These are phyloP conservation scores for Tetrahymena elliotti DNA, from an alignment of 73 alveolate species.

Conservation along the genomic window DNA sequence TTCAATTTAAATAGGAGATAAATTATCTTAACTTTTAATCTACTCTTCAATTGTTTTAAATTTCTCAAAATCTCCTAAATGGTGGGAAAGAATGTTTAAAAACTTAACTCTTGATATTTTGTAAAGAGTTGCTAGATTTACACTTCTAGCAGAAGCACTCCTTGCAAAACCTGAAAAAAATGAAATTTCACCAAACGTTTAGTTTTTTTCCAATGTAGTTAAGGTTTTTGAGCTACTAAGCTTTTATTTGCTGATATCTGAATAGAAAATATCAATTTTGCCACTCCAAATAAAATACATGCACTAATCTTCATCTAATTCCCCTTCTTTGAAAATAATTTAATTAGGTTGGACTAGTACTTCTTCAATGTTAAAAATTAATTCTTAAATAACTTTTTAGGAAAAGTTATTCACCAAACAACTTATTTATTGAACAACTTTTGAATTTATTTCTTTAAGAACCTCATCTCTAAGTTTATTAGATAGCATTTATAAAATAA, in stretches of 20 bases:
- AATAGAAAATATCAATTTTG: background rate
- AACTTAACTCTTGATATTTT: background rate
- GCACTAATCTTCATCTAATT: background rate
- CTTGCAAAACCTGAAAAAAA: background rate
- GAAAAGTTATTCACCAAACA: background rate
- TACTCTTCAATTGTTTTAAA: background rate
- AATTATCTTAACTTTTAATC: background rate
- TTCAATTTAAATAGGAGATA: background rate
- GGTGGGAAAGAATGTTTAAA: background rate
- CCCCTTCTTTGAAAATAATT: background rate
- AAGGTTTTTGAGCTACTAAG: background rate
- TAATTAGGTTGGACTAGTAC: background rate
- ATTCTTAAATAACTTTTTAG: background rate
- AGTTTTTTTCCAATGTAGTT: background rate
- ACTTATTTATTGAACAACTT: background rate
- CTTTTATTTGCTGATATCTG: background rate
- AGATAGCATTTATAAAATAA: background rate
- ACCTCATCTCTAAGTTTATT: background rate
- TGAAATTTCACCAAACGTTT: background rate
- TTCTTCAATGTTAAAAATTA: background rate
- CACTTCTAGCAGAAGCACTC: background rate
- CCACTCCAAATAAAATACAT: background rate
- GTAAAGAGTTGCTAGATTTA: background rate
- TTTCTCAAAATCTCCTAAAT: background rate
- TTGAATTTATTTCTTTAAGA: background rate